These are phyloP conservation scores for Toxoplasma gondii DNA, from an alignment of 169 alveolate genomes.

Conservation along the genomic window DNA sequence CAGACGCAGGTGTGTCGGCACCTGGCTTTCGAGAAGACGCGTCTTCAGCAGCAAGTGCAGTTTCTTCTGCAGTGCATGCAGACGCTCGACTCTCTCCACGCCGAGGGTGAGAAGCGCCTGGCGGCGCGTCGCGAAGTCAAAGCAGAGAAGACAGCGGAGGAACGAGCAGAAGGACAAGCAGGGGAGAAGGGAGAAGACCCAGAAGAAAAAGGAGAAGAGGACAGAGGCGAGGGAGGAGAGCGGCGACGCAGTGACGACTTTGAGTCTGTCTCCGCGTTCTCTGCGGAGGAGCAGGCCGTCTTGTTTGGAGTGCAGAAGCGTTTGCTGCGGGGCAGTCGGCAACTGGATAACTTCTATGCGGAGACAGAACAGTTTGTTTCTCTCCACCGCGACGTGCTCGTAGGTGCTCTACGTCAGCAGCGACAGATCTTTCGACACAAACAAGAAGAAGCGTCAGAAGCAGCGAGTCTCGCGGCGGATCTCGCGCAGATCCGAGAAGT, in stretches of 20 bases:
- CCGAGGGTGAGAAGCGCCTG: not conserved
- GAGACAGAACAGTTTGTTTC: conserved; percentile 36
- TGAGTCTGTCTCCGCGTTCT: not conserved
- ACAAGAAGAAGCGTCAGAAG: conserved; percentile 9
- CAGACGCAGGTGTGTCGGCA: conserved; percentile 61
- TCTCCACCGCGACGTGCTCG: conserved; percentile 42
- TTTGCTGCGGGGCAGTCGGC: conserved; percentile 25
- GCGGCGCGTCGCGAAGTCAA: not conserved
- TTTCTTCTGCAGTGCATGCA: conserved; percentile 44
- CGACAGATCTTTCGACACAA: conserved; percentile 36
- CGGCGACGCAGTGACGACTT: not conserved
- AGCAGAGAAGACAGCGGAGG: conserved; percentile 14
- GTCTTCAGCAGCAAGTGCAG: conserved; percentile 67
- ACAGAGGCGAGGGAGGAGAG: too few relatives aligned
- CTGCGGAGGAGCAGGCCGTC: not conserved
- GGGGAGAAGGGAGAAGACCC: conserved; percentile 39
- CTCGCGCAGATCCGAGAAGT: not conserved
- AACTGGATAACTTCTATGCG: conserved; percentile 28
- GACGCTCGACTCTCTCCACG: conserved; percentile 20
- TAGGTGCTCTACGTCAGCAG: conserved; percentile 61
- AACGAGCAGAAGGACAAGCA: not conserved
- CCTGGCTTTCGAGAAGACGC: conserved; percentile 59
- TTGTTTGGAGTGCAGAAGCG: not conserved
- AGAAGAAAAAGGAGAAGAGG: conserved; percentile 43
- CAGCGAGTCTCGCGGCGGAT: not conserved